Evolutionary conservation across 345 rosid species (phyloP), one percentile per base, ranked within the genome.

Genomic region (Citrus trifoliata): DNA sequence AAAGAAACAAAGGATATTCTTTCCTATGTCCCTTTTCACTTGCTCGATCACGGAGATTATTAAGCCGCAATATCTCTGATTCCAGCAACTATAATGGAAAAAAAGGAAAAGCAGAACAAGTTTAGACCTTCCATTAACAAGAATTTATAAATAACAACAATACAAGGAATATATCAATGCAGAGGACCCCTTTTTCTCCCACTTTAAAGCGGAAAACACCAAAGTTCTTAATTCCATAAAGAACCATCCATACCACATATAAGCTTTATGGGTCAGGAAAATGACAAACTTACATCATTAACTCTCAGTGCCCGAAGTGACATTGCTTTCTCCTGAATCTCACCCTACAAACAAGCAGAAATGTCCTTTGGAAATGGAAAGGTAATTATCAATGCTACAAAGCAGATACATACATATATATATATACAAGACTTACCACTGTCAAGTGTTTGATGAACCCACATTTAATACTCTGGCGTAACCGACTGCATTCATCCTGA

Each of bases 1-100:
- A 75, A 66, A 84, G 69, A 16, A 86, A 68, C 76, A 88, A 81
- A 96, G 99, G 99, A 96, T 96, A 96, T 94, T 93, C 95, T 79
- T 91, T 91, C 75, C 78, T 74, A 7, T 73, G 92, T 67, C 95
- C 95, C 82, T 88, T 89, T 84, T 94, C 97, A 78, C 89, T 94
- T 76, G 99, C 99, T 81, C 88, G 93, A 85, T 96, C 97, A 67
- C 91, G 86, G 74, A 93, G 97, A 88, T 90, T 89, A 71, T 76
- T 85, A 64, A 88, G 86, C 88, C 86, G 87, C 80, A 80, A 77
- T 65, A 87, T 86, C 89, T 95, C 97, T 71, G 90, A 80, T 80
- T 89, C 95, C 84, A 93, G 84, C 82, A 86, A 73, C 99, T 96
- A 85, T 16, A 78, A 71, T 53, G 73, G 61, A 73, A 77, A 82